These are phyloP conservation scores for Globisporangium nodosum DNA, from an alignment of 352 stramenopile species.

Conservation along the genomic window DNA sequence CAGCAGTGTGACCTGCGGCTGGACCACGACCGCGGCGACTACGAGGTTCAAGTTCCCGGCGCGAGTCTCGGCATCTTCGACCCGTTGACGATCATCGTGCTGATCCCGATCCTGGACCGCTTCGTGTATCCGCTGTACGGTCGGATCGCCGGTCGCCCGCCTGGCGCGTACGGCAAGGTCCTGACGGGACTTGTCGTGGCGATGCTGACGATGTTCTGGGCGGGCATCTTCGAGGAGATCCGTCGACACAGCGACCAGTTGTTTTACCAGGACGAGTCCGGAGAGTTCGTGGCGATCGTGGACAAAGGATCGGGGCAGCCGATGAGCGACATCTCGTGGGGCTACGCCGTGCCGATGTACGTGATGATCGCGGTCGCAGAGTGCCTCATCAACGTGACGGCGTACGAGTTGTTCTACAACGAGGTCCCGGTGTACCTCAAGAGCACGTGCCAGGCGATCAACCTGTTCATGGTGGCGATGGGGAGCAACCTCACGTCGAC, in stretches of 20 bases:
- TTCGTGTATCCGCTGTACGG: slow-evolving; percentile 72
- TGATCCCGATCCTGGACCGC: slow-evolving; percentile 69
- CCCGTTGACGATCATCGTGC: slow-evolving; percentile 74
- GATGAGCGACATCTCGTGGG: slow-evolving; percentile 84
- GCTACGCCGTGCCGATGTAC: slow-evolving; percentile 79
- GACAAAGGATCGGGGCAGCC: slow-evolving; percentile 57
- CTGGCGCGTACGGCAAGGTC: slow-evolving; percentile 78
- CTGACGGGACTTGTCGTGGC: slow-evolving; percentile 67
- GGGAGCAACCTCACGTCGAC: slow-evolving; percentile 85
- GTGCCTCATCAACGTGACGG: slow-evolving; percentile 86
- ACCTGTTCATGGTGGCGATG: slow-evolving; percentile 87
- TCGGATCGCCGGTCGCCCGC: slow-evolving; percentile 39
- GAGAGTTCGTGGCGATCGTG: slow-evolving; percentile 22
- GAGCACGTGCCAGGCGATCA: slow-evolving; percentile 84
- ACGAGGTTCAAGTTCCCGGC: slow-evolving; percentile 57
- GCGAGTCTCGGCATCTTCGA: slow-evolving; percentile 84
- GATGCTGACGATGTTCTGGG: slow-evolving; percentile 83
- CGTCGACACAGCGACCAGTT: slow-evolving; percentile 47
- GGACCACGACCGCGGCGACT: slow-evolving; percentile 24
- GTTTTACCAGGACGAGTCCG: slow-evolving; percentile 21
- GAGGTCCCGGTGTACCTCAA: slow-evolving; percentile 85
- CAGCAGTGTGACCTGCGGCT: slow-evolving; percentile 80
- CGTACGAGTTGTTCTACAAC: slow-evolving; percentile 87
- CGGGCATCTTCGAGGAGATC: slow-evolving; percentile 76
- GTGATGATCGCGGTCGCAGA: slow-evolving; percentile 75